Conservation (phyloP, 352 stramenopile genomes). For the Pythium aristosporum region DNA sequence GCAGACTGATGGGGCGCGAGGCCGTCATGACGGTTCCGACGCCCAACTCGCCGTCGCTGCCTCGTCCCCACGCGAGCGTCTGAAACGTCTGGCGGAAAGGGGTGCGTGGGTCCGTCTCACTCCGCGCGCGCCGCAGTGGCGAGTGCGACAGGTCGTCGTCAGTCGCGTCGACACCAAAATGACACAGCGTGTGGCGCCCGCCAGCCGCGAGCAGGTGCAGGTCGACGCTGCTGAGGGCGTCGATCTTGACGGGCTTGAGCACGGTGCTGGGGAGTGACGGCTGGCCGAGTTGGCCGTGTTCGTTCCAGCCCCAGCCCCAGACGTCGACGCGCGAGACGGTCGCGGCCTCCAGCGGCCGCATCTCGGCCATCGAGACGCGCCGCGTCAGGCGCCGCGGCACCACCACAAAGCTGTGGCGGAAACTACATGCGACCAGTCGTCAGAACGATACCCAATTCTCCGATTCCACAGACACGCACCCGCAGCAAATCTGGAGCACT, state of each 20-base stretch:
- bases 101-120: constrained; percentile 21
- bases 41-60: constrained; percentile 41
- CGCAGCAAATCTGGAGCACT: constrained; percentile 32
- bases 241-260: constrained; percentile 28
- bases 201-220: constrained; percentile 31
- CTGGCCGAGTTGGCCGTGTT: constrained; percentile 37
- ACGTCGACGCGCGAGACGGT: constrained; percentile 26
- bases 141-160: constrained; percentile 7
- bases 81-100: constrained; percentile 21
- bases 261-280: constrained; percentile 9
- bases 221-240: constrained; percentile 20
- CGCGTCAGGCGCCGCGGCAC: constrained; percentile 25
- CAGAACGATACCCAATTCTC: not conserved
- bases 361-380: constrained; percentile 15
- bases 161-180: constrained; percentile 20
- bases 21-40: constrained; percentile 27
- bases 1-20: constrained; percentile 11
- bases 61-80: constrained; percentile 38
- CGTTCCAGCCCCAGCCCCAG: constrained; percentile 47
- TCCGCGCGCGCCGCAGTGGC: constrained; percentile 13
- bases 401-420: constrained; percentile 35
- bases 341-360: not conserved
- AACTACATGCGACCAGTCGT: constrained; percentile 10
- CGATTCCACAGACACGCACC: constrained; percentile 9
- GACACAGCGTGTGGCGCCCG: constrained; percentile 38